Evolutionary conservation across 129 eudicot genomes (phyloP).

Genomic region (Centaurea solstitialis): DNA sequence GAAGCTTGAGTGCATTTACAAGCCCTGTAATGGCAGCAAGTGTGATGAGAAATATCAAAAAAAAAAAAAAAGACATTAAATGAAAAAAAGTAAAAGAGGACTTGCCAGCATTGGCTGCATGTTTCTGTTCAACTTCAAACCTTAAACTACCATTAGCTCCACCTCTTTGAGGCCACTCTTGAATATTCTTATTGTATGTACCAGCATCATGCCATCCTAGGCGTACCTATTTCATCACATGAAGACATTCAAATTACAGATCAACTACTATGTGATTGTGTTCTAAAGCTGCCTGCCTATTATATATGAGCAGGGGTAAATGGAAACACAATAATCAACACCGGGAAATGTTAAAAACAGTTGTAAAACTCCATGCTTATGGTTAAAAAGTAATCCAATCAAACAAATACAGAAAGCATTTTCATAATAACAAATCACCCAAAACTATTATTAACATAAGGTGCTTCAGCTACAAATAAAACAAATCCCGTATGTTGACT

Average conservation of each 20-base stretch:
- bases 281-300: background rate
- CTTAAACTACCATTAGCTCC: slow-evolving; percentile 98
- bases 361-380: too few relatives aligned
- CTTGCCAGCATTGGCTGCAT: slow-evolving; percentile 96
- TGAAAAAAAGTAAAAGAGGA: background rate
- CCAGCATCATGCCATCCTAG: slow-evolving; percentile 99
- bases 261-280: background rate
- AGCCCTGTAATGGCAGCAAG: slow-evolving; percentile 65
- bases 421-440: background rate
- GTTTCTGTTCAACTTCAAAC: slow-evolving; percentile 88
- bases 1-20: slow-evolving; percentile 90
- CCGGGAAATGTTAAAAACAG: background rate
- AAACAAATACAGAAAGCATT: too few relatives aligned
- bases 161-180: slow-evolving; percentile 97
- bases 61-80: background rate
- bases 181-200: slow-evolving; percentile 82
- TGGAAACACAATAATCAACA: slow-evolving; percentile 2
- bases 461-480: background rate
- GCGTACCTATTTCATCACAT: slow-evolving; percentile 59
- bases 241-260: slow-evolving; percentile 2
- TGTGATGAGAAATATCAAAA: slow-evolving; percentile 28
- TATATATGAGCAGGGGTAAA: slow-evolving; percentile 2
- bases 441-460: background rate
- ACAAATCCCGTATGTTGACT: background rate
- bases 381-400: too few relatives aligned